phyloP scores from a whole-genome alignment of 2,329 filamentous ascomycete genomes.

The Emydomyces testavorans region DNA sequence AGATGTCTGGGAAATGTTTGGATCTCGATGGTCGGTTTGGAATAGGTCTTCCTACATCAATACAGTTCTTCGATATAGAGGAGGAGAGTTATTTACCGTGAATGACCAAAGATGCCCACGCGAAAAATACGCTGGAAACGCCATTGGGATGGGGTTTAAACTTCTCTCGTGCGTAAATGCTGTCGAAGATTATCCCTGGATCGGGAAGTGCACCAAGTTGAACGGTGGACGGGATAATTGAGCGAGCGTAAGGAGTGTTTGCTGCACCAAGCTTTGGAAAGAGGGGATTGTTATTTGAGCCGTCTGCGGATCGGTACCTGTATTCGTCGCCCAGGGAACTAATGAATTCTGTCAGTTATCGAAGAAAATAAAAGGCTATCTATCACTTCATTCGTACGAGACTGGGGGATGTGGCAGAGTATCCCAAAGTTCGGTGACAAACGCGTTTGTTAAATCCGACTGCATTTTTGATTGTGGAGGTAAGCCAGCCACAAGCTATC shows the following conservation, averaged over 20 bases:
- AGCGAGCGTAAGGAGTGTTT: conserved; percentile 22
- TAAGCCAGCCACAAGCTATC: conserved; percentile 52
- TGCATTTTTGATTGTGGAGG: conserved; percentile 52
- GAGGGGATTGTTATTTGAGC: conserved; percentile 20
- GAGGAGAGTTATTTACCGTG: conserved; percentile 28
- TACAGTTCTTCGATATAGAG: background rate
- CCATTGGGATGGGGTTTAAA: conserved; percentile 33
- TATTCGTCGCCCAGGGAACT: conserved; percentile 26
- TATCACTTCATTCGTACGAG: conserved; percentile 40
- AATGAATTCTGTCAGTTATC: conserved; percentile 20
- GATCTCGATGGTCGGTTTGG: conserved; percentile 29
- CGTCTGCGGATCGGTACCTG: conserved; percentile 26
- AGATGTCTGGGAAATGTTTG: conserved; percentile 30
- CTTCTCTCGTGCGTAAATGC: conserved; percentile 39
- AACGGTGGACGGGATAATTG: conserved; percentile 16
- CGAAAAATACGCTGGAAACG: conserved; percentile 40
- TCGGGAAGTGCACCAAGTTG: conserved; percentile 20
- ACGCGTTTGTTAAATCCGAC: conserved; percentile 52
- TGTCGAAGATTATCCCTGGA: conserved; percentile 23
- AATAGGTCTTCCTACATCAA: conserved; percentile 32
- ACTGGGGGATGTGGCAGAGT: conserved; percentile 61
- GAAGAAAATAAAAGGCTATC: conserved; percentile 19
- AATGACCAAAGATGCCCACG: conserved; percentile 43
- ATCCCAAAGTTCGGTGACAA: conserved; percentile 60
- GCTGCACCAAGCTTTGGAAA: conserved; percentile 21